Evolutionary conservation across 169 alveolate genomes (phyloP), one percentile per base, ranked within the genome.

Genomic region (Eimeria maxima): DNA sequence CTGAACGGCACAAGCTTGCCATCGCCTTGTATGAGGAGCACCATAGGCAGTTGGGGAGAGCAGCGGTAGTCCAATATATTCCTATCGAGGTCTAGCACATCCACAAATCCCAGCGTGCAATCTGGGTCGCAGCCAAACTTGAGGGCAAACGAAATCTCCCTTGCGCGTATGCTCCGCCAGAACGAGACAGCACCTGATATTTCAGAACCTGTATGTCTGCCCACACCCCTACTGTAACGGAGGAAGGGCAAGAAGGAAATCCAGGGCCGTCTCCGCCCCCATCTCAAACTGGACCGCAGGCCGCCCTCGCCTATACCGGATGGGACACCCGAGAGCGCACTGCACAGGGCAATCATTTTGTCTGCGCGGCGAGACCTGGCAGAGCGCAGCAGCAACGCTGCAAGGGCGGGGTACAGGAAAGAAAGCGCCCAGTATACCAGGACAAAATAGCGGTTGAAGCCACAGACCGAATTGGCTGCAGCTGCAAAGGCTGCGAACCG

Each of bases 91-190:
- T 95, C 96, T 42, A 95, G 90, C 53, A 95, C 80, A 57, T 95
- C 96, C 11, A 95, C 47, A 87, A 45, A 92, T 20, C 97, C 95
- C 67, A 81, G 50, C 11, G 81, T 83, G 55, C 88, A 44, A 50
- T 73, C 69, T 29, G 96, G 87, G 74, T 84, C 90, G 73, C 81
- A 44, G 63, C 96, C 86, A n/a, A 95, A 44, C 91, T 95, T 95
- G 69, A 95, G 88, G 38, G 95, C 96, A 78, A 93, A 93, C 44
- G 97, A 91, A n/a, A 95, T 95, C 91, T 95, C 95, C n/a, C 97
- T 88, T 18, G 97, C 97, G 27, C 97, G 94, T 20, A 95, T 95
- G 57, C 90, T 67, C 27, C 93, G 53, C 97, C 96, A 95, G 92
- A 95, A 95, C 14, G 80, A 60, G 7, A 38, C 42, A 55, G 78